phyloP scores from a whole-genome alignment of 2,329 filamentous ascomycete species.

The Paecilomyces fulvus region DNA sequence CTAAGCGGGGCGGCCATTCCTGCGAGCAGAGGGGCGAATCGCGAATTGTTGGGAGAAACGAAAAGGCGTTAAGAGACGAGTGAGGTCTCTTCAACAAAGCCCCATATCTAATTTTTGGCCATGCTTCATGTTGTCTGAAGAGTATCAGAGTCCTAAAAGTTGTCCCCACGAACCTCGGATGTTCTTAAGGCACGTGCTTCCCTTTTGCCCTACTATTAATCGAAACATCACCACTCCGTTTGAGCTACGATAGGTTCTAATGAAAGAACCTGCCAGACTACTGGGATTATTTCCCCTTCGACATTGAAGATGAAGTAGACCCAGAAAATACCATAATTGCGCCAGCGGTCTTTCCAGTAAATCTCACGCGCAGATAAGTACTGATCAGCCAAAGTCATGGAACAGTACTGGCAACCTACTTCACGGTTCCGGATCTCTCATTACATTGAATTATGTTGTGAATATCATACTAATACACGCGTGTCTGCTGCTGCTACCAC shows the following conservation, averaged over 20 bases:
- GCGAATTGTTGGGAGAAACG: too few relatives aligned
- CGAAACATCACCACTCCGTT: too few relatives aligned
- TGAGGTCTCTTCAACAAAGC: too few relatives aligned
- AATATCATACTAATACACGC: not conserved
- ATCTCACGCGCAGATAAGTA: constrained; percentile 43
- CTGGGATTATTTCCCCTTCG: not conserved
- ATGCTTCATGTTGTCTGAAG: too few relatives aligned
- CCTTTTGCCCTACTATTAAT: too few relatives aligned
- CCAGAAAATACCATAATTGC: constrained; percentile 49
- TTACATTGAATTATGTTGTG: not conserved
- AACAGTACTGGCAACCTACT: constrained; percentile 47
- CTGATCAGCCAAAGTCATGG: constrained; percentile 34
- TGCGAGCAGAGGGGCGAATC: not conserved
- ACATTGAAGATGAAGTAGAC: constrained; percentile 46
- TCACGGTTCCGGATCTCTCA: not conserved
- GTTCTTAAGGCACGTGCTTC: too few relatives aligned
- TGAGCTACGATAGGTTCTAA: too few relatives aligned
- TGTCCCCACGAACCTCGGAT: too few relatives aligned
- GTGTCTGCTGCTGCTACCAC: not conserved
- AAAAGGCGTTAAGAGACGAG: too few relatives aligned
- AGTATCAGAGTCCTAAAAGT: too few relatives aligned
- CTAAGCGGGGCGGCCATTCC: constrained; percentile 10
- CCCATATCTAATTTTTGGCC: too few relatives aligned
- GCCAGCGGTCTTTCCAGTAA: constrained; percentile 40
- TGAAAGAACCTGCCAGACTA: too few relatives aligned